phyloP scores from a whole-genome alignment of 345 rosid species.

The Populus deltoides region DNA sequence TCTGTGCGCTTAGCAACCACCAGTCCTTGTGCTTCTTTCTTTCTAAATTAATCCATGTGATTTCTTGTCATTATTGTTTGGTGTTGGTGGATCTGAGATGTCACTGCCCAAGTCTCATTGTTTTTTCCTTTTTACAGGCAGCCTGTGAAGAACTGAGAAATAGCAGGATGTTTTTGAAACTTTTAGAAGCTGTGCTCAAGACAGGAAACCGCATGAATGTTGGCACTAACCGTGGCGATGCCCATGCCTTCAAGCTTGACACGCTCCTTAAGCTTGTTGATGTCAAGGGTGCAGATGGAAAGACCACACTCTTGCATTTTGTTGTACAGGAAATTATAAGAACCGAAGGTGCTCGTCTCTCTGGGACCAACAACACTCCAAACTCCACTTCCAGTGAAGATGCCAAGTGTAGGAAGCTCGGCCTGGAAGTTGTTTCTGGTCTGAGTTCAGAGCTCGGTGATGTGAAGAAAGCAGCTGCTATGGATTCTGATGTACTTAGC shows the following conservation, averaged over 20 bases:
- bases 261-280: slow-evolving; percentile 93
- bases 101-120: neutral
- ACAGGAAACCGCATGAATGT: slow-evolving; percentile 99
- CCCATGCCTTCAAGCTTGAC: slow-evolving; percentile 96
- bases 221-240: slow-evolving; percentile 97
- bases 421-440: slow-evolving; percentile 88
- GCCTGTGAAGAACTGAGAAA: slow-evolving; percentile 93
- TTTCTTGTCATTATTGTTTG: neutral
- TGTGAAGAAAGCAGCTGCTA: slow-evolving; percentile 95
- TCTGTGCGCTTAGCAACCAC: neutral
- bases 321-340: slow-evolving; percentile 96
- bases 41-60: neutral
- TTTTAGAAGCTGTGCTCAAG: slow-evolving; percentile 90
- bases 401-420: slow-evolving; percentile 74
- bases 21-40: neutral
- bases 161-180: slow-evolving; percentile 90
- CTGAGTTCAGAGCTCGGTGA: slow-evolving; percentile 69
- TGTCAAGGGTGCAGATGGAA: slow-evolving; percentile 94
- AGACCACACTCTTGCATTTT: slow-evolving; percentile 93
- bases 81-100: neutral
- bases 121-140: slow-evolving; percentile 42
- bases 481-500: slow-evolving; percentile 89
- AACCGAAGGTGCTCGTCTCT: slow-evolving; percentile 83
- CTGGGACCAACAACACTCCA: slow-evolving; percentile 43
- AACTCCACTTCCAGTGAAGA: slow-evolving; percentile 49